A percentile compares a stretch with the other conserved stretches of the same genome.
These are phyloP conservation scores for Bertia moriformis DNA, from an alignment of 2,329 filamentous ascomycete genomes.

Conservation along the genomic window DNA sequence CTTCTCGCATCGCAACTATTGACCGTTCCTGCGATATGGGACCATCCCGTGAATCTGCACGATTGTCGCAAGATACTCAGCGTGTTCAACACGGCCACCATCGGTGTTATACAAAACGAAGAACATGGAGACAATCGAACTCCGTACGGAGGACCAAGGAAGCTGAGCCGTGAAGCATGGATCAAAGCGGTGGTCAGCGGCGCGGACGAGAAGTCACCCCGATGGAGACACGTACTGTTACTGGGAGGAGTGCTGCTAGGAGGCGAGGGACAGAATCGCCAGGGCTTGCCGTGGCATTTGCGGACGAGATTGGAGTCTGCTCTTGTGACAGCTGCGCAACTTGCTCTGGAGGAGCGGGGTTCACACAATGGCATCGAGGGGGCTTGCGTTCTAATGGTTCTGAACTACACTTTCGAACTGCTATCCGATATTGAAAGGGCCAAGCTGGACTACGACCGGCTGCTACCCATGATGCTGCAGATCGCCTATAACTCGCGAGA, in stretches of 20 bases:
- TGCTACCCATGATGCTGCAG: constrained; percentile 42
- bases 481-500: constrained; percentile 38
- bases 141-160: constrained; percentile 37
- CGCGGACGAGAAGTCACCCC: constrained; percentile 38
- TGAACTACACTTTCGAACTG: constrained; percentile 50
- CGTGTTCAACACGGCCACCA: constrained; percentile 37
- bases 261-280: constrained; percentile 38
- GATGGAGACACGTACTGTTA: constrained; percentile 54
- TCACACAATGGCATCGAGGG: constrained; percentile 31
- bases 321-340: constrained; percentile 43
- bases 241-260: constrained; percentile 47
- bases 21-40: constrained; percentile 43
- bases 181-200: constrained; percentile 20
- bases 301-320: constrained; percentile 42
- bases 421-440: constrained; percentile 35
- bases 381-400: constrained; percentile 36
- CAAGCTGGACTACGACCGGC: constrained; percentile 38
- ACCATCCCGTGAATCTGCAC: constrained; percentile 29
- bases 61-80: constrained; percentile 36
- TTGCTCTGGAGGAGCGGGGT: constrained; percentile 36
- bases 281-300: constrained; percentile 35
- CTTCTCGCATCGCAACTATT: constrained; percentile 41
- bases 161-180: constrained; percentile 27
- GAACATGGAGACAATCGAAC: constrained; percentile 12
- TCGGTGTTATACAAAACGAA: constrained; percentile 14